Conservation (phyloP, 306 rosid genomes). For the Canavalia ensiformis region DNA sequence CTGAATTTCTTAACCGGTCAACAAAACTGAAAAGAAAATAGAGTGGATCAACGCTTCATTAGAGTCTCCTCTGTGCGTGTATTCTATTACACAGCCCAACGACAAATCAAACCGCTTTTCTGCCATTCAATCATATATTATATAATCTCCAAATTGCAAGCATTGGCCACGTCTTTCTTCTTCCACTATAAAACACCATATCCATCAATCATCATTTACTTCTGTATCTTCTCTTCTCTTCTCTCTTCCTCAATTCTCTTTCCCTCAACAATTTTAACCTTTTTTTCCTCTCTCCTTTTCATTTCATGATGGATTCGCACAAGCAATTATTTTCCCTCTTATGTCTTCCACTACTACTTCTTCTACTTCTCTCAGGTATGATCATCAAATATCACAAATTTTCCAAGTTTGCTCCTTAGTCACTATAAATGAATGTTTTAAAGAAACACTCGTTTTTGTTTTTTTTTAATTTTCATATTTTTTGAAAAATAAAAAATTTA, state of each 20-base stretch:
- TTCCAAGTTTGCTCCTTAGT: not conserved
- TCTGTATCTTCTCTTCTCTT: not conserved
- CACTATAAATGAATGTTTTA: not conserved
- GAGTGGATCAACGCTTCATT: not conserved
- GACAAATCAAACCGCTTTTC: not conserved
- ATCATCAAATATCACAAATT: not conserved
- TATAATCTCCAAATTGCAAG: not conserved
- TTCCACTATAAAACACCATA: constrained; percentile 10
- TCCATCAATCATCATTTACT: not conserved
- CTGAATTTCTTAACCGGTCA: no score
- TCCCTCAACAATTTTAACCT: not conserved
- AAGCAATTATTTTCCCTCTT: constrained; percentile 12
- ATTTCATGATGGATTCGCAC: constrained; percentile 25
- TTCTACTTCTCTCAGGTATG: constrained; percentile 41
- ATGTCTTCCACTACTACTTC: constrained; percentile 13
- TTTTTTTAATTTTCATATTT: no score
- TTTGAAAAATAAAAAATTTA: no score
- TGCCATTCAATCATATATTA: not conserved
- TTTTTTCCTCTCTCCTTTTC: not conserved
- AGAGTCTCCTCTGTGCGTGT: not conserved
- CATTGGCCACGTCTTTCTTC: not conserved
- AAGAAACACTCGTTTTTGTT: no score
- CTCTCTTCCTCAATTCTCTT: not conserved
- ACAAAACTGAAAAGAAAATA: not conserved
- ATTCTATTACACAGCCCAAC: not conserved